Evolutionary conservation across 2,329 filamentous ascomycete genomes (phyloP).

Genomic region (Drechslerella dactyloides): DNA sequence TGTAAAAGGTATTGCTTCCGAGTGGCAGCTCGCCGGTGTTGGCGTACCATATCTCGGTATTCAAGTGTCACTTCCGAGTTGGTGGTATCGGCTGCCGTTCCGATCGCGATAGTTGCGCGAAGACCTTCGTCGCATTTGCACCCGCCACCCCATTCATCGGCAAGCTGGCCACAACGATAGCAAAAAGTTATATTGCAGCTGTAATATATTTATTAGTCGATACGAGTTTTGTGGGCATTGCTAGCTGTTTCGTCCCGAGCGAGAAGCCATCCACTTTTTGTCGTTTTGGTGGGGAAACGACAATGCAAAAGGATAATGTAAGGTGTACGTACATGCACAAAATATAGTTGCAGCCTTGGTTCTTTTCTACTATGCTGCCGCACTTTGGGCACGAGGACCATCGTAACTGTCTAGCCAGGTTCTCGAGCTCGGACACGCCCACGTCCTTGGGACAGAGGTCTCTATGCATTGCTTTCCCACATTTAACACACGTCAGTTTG

Average conservation of each 20-base stretch:
- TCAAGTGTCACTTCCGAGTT: not conserved
- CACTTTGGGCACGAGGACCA: slow-evolving; percentile 29
- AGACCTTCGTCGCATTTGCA: slow-evolving; percentile 1
- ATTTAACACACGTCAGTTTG: slow-evolving; percentile 24
- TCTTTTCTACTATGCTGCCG: slow-evolving; percentile 11
- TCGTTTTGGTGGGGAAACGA: too few species aligned
- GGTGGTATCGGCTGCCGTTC: not conserved
- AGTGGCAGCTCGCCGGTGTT: not conserved
- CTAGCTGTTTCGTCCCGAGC: too few species aligned
- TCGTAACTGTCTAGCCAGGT: not conserved
- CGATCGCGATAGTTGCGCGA: not conserved
- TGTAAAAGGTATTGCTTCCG: not conserved
- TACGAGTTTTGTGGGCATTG: not conserved
- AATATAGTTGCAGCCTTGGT: slow-evolving; percentile 25
- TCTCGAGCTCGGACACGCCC: slow-evolving; percentile 6
- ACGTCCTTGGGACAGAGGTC: slow-evolving; percentile 17
- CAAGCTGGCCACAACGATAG: slow-evolving; percentile 2
- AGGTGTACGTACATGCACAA: slow-evolving; percentile 24
- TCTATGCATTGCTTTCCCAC: slow-evolving; percentile 26
- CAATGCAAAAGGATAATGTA: too few species aligned
- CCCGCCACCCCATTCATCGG: not conserved
- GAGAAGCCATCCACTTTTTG: too few species aligned
- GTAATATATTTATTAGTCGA: not conserved
- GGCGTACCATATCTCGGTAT: not conserved
- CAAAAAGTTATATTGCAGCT: slow-evolving; percentile 21